Base-by-base conservation (phyloP, 2,329 filamentous ascomycete species). In the Thielaviopsis ethacetica region DNA sequence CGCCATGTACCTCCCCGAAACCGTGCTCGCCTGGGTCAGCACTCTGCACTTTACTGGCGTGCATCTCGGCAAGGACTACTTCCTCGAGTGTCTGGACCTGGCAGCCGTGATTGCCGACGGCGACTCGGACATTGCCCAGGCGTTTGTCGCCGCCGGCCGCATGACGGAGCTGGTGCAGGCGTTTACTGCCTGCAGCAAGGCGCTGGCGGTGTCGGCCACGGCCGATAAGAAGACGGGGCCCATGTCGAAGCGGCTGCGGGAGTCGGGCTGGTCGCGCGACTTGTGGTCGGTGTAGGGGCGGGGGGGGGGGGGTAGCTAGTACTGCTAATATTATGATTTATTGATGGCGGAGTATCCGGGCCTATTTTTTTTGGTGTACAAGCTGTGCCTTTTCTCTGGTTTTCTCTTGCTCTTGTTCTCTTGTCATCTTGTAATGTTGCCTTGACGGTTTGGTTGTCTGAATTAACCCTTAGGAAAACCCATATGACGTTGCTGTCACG, bases 51-150 rank as follows among this genome's bases (percentile, higher is more conserved):
- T 86, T 66, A 85, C 86, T 0, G 89, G 88, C 3, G 83, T 82
- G 53, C 78, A 81, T 54, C 74, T 94, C 51, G 85, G 83, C 53
- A 83, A 89, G 51, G 87, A 91, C 61, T 80, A 85, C 63, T 76
- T 95, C 19, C 77, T 93, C 26, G 84, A 91, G 67, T 87, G 85
- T 65, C 91, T 98, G 86, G 88, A 95, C 61, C 75, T 98, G 17
- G 84, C 89, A 1, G 82, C 84, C 1, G 68, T 83, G 1, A 79
- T 95, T 56, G 88, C 91, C 1, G 82, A 85, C 59, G 81, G 83
- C 63, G 79, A 77, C 62, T 83, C 83, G 24, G 83, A 85, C 64
- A 71, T 91, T 49, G 81, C 84, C 1, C 71, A 75, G 24, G 78
- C 80, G 52, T 86, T 93, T 64, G 70, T 83, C 58, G 75, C 78